Percentiles rank a stretch among this genome's conserved stretches.
These are phyloP conservation scores for Pseudogymnoascus sp. DNA, from an alignment of 2,329 filamentous ascomycete genomes.

Conservation along the genomic window DNA sequence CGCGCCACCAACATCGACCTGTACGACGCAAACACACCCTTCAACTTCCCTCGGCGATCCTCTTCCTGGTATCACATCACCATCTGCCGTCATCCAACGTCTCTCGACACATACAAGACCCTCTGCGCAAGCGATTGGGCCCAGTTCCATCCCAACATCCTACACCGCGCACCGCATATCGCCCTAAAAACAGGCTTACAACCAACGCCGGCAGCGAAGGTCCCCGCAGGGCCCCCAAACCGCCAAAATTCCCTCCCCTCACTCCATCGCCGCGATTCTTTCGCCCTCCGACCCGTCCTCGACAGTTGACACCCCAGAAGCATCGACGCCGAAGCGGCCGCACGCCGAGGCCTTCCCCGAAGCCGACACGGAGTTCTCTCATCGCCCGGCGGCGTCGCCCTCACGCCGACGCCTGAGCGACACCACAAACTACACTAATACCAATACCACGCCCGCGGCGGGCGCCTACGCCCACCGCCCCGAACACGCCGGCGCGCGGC, in stretches of 20 bases:
- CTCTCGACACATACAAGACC: neutral
- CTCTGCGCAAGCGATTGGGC: neutral
- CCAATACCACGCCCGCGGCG: neutral
- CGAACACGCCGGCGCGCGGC: neutral
- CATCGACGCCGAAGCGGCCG: slow-evolving; percentile 26
- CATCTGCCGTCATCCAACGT: neutral
- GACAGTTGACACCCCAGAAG: slow-evolving; percentile 17
- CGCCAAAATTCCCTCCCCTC: slow-evolving; percentile 29
- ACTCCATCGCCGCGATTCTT: slow-evolving; percentile 29
- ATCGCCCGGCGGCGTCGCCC: slow-evolving; percentile 24
- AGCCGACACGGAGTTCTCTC: slow-evolving; percentile 18
- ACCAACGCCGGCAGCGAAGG: neutral
- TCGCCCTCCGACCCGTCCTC: slow-evolving; percentile 24
- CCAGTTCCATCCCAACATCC: neutral
- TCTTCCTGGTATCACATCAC: neutral
- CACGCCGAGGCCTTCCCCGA: slow-evolving; percentile 26
- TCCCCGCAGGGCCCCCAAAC: slow-evolving; percentile 13
- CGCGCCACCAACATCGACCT: neutral
- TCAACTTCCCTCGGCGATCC: neutral
- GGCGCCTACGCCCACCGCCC: neutral
- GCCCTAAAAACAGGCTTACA: neutral
- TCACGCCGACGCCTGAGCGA: neutral
- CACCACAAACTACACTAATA: neutral
- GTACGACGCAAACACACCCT: neutral
- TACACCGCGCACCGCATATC: neutral